Evolutionary conservation across 441 rosid species (phyloP).

Genomic region (Adansonia grandidieri): DNA sequence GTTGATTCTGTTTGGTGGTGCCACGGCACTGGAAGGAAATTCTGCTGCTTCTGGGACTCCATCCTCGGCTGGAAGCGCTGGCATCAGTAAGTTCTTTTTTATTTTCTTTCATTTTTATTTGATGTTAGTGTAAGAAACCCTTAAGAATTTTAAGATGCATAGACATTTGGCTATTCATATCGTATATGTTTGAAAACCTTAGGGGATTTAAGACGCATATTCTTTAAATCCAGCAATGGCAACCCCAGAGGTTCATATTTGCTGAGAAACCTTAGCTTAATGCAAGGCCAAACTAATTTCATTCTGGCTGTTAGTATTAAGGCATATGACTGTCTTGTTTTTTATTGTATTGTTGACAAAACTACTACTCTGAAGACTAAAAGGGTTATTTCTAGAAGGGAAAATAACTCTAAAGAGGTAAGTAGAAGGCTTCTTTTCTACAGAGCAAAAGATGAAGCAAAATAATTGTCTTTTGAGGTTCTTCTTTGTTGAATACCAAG

Average conservation of each 20-base stretch:
- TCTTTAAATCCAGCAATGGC: not conserved
- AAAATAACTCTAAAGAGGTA: not conserved
- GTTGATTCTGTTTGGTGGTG: constrained; percentile 92
- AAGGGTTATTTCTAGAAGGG: not conserved
- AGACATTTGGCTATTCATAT: constrained; percentile 7
- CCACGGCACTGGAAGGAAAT: constrained; percentile 96
- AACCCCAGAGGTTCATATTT: not conserved
- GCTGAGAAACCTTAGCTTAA: constrained; percentile 9
- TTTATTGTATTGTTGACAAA: not conserved
- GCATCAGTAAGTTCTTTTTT: constrained; percentile 70
- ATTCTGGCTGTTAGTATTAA: not conserved
- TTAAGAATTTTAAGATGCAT: not conserved
- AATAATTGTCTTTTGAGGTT: not conserved
- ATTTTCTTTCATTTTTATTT: not conserved
- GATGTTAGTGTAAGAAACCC: not conserved
- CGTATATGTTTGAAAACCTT: not conserved
- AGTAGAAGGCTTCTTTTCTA: not conserved
- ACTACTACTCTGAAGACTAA: not conserved
- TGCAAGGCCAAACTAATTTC: not conserved
- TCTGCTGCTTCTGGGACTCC: constrained; percentile 87
- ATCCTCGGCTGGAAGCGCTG: constrained; percentile 92
- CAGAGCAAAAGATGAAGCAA: not conserved
- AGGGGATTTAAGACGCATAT: not conserved
- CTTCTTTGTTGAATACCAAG: constrained; percentile 12
- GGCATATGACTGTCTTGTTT: not conserved